These are phyloP conservation scores for Cercospora sojina DNA, from an alignment of 2,329 filamentous ascomycete genomes.

Conservation along the genomic window DNA sequence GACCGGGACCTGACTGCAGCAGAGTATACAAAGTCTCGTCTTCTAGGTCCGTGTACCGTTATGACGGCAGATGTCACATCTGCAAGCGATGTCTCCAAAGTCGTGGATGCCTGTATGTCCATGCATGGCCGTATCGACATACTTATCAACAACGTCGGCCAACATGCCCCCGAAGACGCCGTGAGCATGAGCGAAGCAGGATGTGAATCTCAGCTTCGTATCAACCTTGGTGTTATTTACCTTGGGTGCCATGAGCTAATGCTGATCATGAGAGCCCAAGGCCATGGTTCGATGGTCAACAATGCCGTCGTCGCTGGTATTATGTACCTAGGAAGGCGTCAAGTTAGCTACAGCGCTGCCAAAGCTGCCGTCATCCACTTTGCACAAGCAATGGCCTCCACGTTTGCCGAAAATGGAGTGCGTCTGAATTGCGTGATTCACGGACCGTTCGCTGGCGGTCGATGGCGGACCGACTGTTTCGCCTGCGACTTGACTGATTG, in stretches of 20 bases:
- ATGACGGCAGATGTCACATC: background rate
- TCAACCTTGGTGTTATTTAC: background rate
- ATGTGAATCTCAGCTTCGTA: background rate
- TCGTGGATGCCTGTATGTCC: background rate
- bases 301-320: background rate
- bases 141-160: background rate
- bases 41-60: background rate
- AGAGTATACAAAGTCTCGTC: background rate
- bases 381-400: background rate
- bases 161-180: background rate
- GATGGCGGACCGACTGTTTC: background rate
- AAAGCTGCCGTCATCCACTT: background rate
- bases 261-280: background rate
- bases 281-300: background rate
- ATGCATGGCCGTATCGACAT: background rate
- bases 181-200: background rate
- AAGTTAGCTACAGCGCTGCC: background rate
- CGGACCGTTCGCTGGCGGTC: background rate
- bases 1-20: background rate
- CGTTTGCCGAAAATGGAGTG: background rate
- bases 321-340: background rate
- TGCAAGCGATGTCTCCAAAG: background rate
- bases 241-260: background rate
- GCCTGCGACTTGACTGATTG: background rate
- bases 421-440: background rate